Percentiles rank a stretch among this genome's conserved stretches.
Conservation (phyloP, 169 alveolate genomes). For the Pseudocohnilembus persalinus region DNA sequence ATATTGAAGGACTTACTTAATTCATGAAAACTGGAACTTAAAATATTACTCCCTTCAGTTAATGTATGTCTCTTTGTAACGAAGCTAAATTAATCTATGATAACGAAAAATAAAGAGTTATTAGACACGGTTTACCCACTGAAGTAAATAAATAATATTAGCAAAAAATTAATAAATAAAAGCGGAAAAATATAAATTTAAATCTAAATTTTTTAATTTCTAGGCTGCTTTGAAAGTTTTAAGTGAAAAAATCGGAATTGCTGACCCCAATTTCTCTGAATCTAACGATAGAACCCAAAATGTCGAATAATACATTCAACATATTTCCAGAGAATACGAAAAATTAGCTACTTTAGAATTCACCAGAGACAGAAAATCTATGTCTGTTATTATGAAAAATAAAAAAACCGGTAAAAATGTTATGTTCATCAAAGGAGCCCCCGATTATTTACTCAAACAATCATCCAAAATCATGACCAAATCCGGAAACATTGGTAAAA, state of each 20-base stretch:
- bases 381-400: slow-evolving; percentile 89
- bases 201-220: too few species aligned
- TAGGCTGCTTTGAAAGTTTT: slow-evolving; percentile 72
- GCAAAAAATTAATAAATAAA: neutral
- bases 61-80: slow-evolving; percentile 57
- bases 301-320: slow-evolving; percentile 46
- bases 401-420: slow-evolving; percentile 53
- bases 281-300: slow-evolving; percentile 25
- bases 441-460: slow-evolving; percentile 94
- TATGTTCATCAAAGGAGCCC: slow-evolving; percentile 98
- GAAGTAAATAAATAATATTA: slow-evolving; percentile 46
- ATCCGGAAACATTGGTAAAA: slow-evolving; percentile 86
- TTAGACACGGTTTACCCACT: slow-evolving; percentile 72
- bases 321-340: slow-evolving; percentile 28
- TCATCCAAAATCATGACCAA: slow-evolving; percentile 53
- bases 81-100: slow-evolving; percentile 52
- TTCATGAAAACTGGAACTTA: slow-evolving; percentile 14
- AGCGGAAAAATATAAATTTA: neutral
- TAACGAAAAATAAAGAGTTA: slow-evolving; percentile 50
- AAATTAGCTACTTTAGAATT: slow-evolving; percentile 94
- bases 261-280: slow-evolving; percentile 31
- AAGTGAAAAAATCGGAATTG: slow-evolving; percentile 70
- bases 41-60: slow-evolving; percentile 45
- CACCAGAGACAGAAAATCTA: slow-evolving; percentile 95
- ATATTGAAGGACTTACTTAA: slow-evolving; percentile 33